A percentile compares a stretch with the other conserved stretches of the same genome.
These are phyloP conservation scores for Capronia coronata DNA, from an alignment of 2,329 filamentous ascomycete genomes.

Conservation along the genomic window DNA sequence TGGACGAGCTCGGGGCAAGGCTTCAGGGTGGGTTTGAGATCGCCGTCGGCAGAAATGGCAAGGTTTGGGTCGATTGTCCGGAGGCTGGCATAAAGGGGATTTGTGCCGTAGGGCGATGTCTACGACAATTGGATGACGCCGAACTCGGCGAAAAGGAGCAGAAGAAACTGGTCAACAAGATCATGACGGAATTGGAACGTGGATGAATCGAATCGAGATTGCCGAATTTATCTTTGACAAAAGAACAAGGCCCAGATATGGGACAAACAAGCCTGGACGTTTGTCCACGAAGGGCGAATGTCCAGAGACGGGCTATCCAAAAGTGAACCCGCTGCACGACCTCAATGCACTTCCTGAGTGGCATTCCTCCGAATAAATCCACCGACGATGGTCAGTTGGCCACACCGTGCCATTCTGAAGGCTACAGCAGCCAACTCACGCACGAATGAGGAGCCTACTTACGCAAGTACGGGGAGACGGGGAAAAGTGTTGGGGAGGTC, in stretches of 20 bases:
- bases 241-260: neutral
- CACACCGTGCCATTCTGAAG: too few species aligned
- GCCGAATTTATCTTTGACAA: neutral
- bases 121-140: constrained; percentile 63
- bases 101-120: constrained; percentile 68
- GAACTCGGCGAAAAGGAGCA: constrained; percentile 39
- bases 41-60: constrained; percentile 85
- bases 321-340: too few species aligned
- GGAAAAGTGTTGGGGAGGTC: too few species aligned
- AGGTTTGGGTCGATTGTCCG: constrained; percentile 77
- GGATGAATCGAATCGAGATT: constrained; percentile 15
- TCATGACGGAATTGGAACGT: constrained; percentile 37
- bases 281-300: too few species aligned
- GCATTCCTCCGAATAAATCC: neutral
- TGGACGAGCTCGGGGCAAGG: constrained; percentile 76
- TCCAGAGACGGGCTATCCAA: too few species aligned
- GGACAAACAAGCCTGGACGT: neutral
- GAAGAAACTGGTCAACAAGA: constrained; percentile 41
- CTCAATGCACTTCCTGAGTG: neutral
- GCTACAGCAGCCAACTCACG: too few species aligned
- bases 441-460: too few species aligned
- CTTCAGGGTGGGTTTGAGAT: constrained; percentile 73
- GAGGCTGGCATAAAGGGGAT: constrained; percentile 62
- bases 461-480: too few species aligned
- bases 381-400: too few species aligned